phyloP scores from a whole-genome alignment of 345 rosid genomes.

The Gossypioides kirkii region DNA sequence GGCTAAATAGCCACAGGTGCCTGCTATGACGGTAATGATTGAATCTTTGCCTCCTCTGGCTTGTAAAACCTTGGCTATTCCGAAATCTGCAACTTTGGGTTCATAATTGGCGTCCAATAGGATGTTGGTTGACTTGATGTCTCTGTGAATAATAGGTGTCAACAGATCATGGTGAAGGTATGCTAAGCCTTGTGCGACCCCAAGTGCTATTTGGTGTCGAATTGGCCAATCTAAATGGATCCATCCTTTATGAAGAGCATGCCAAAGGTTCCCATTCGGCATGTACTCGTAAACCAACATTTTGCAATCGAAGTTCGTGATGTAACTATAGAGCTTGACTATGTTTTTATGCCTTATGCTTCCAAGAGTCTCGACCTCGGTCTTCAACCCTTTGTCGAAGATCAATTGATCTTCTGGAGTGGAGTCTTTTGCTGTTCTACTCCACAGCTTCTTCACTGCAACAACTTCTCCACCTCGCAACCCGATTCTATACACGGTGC shows the following conservation, averaged over 20 bases:
- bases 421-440: conserved; percentile 46
- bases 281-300: conserved; percentile 85
- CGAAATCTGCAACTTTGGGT: conserved; percentile 93
- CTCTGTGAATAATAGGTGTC: conserved; percentile 78
- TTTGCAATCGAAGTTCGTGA: conserved; percentile 62
- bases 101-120: conserved; percentile 63
- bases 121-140: conserved; percentile 87
- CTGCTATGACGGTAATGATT: conserved; percentile 72
- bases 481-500: conserved; percentile 69
- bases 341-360: conserved; percentile 84
- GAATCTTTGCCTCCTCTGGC: conserved; percentile 82
- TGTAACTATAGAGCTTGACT: conserved; percentile 72
- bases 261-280: conserved; percentile 90
- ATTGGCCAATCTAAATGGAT: conserved; percentile 67
- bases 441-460: conserved; percentile 84
- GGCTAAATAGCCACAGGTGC: conserved; percentile 92
- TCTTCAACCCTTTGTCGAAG: conserved; percentile 58
- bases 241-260: conserved; percentile 70
- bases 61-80: conserved; percentile 88
- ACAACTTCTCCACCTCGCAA: conserved; percentile 60
- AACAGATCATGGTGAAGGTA: conserved; percentile 87
- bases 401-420: conserved; percentile 43
- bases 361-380: conserved; percentile 88
- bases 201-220: conserved; percentile 82
- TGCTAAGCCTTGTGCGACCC: conserved; percentile 86